phyloP scores from a whole-genome alignment of 179 eudicot species.

The Silene noctiflora region DNA sequence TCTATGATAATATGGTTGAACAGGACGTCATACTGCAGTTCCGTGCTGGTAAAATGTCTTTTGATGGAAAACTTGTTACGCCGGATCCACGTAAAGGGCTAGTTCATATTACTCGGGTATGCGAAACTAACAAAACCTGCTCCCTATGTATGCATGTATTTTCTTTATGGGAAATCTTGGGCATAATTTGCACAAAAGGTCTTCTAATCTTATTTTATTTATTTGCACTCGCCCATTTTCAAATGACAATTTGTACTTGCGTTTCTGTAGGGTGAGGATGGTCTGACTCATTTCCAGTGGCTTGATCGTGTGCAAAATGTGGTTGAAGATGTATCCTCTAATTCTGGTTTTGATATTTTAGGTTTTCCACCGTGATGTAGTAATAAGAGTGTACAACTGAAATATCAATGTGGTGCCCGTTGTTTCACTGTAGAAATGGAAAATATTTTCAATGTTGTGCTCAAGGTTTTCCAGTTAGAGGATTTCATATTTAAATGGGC shows the following conservation, averaged over 20 bases:
- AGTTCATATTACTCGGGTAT: slow-evolving; percentile 78
- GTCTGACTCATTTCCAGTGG: slow-evolving; percentile 88
- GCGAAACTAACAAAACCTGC: slow-evolving; percentile 11
- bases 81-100: slow-evolving; percentile 94
- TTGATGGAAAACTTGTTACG: slow-evolving; percentile 77
- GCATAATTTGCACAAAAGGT: background rate
- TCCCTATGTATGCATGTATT: background rate
- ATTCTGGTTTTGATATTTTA: background rate
- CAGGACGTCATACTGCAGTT: slow-evolving; percentile 77
- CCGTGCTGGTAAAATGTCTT: slow-evolving; percentile 92
- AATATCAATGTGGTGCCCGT: background rate
- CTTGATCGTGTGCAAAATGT: slow-evolving; percentile 67
- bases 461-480: too few species aligned
- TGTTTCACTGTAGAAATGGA: too few species aligned
- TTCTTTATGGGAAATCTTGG: background rate
- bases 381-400: background rate
- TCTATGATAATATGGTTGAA: slow-evolving; percentile 9
- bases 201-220: background rate
- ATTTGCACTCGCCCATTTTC: background rate
- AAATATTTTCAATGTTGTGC: too few species aligned
- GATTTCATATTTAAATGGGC: too few species aligned
- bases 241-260: background rate
- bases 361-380: background rate
- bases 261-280: slow-evolving; percentile 73
- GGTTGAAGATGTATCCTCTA: slow-evolving; percentile 89